Evolutionary conservation across 1,139 yeast genomes (phyloP).

Genomic region (Lodderomyces orthopsilosis): DNA sequence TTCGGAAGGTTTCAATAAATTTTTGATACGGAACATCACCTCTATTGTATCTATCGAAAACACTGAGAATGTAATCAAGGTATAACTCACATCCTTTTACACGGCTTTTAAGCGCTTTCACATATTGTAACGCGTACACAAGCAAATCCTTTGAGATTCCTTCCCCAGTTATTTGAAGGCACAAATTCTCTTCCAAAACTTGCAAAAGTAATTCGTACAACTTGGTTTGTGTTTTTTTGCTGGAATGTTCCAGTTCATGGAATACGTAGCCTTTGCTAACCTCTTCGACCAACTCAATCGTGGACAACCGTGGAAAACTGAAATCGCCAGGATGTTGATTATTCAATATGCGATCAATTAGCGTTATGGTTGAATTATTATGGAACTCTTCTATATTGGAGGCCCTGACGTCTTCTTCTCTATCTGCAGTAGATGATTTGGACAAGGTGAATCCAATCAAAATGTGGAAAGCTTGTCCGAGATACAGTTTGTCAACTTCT

Average conservation of each 20-base stretch:
- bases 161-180: background rate
- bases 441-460: background rate
- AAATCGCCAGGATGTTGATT: background rate
- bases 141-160: slow-evolving; percentile 10
- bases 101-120: background rate
- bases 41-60: background rate
- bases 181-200: background rate
- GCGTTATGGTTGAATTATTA: background rate
- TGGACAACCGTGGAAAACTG: slow-evolving; percentile 1
- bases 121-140: slow-evolving; percentile 9
- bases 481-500: background rate
- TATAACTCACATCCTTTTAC: background rate
- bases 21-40: background rate
- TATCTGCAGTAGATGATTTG: background rate
- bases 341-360: background rate
- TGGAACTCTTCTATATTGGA: background rate
- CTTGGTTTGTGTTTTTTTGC: background rate
- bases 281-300: background rate
- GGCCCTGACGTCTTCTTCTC: background rate
- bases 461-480: background rate
- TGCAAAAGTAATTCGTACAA: background rate
- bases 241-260: background rate
- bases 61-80: background rate
- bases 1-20: slow-evolving; percentile 1
- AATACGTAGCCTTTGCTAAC: background rate